A percentile compares a stretch with the other conserved stretches of the same genome.
These are phyloP conservation scores for Neolentinus lepideus DNA, from an alignment of 1,284 basidiomycete genomes.

Conservation along the genomic window DNA sequence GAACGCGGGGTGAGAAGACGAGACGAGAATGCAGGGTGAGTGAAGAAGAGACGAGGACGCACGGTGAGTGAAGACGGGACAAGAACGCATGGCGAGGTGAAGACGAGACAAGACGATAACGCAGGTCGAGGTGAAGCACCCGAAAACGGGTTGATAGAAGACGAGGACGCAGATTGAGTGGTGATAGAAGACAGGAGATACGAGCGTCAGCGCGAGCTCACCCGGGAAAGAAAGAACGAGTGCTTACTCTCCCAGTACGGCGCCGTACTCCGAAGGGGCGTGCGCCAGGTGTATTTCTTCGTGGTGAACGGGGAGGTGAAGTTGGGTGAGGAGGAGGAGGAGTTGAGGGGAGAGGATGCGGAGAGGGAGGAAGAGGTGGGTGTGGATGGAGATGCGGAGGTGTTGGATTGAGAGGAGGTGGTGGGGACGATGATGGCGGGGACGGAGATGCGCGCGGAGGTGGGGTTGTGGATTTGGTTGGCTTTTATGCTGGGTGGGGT, in stretches of 20 bases:
- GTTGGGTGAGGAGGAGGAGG: not conserved
- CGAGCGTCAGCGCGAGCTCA: too few relatives aligned
- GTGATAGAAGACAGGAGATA: too few relatives aligned
- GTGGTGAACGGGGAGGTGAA: not conserved
- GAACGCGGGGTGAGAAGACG: too few relatives aligned
- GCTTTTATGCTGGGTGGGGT: conserved; percentile 50
- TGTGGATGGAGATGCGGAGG: not conserved
- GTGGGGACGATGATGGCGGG: conserved; percentile 64
- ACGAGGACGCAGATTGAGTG: not conserved
- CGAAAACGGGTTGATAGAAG: too few relatives aligned
- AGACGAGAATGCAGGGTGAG: too few relatives aligned
- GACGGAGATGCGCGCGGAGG: conserved; percentile 81
- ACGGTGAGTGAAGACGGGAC: too few relatives aligned
- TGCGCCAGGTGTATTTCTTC: conserved; percentile 64
- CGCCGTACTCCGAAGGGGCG: conserved; percentile 78
- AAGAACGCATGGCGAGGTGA: too few relatives aligned
- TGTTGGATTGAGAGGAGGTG: conserved; percentile 10
- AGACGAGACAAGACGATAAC: too few relatives aligned
- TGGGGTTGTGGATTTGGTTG: conserved; percentile 71
- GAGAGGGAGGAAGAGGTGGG: not conserved
- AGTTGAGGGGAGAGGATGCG: not conserved
- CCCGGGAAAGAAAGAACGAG: not conserved
- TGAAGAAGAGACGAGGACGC: too few relatives aligned
- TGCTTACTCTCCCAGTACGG: conserved; percentile 82
- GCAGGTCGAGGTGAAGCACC: conserved; percentile 75